Evolutionary conservation across 257 asterid species (phyloP).

Genomic region (Anisodus tanguticus): DNA sequence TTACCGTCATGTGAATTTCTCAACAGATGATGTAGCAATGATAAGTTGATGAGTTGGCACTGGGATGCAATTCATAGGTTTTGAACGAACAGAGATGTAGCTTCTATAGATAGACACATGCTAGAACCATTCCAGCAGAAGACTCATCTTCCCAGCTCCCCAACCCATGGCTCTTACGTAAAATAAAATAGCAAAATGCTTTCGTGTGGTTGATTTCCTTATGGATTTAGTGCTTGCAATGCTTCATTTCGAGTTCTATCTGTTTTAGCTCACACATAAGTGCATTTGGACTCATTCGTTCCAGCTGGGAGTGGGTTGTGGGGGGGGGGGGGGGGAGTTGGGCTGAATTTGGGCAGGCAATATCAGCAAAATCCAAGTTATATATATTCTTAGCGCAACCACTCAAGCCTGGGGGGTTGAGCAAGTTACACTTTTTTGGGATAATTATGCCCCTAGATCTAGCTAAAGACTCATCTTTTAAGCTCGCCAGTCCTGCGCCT

Average conservation of each 20-base stretch:
- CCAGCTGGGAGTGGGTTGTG: not conserved
- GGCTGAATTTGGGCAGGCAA: not conserved
- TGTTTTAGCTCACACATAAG: not conserved
- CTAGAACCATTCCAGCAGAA: conserved; percentile 23
- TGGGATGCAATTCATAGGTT: conserved; percentile 10
- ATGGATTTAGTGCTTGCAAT: conserved; percentile 23
- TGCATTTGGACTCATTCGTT: not conserved
- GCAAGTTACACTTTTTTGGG: not conserved
- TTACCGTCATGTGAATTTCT: not conserved
- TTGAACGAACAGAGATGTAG: conserved; percentile 21
- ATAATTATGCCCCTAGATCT: not conserved
- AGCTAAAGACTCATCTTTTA: conserved; percentile 5
- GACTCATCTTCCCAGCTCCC: conserved; percentile 20
- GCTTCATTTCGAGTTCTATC: conserved; percentile 4
- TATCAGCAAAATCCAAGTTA: conserved; percentile 6
- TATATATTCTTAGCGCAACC: not conserved
- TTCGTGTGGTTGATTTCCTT: not conserved
- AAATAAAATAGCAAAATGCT: not conserved
- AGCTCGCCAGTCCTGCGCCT: not conserved
- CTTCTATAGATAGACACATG: conserved; percentile 24
- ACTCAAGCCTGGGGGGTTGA: not conserved
- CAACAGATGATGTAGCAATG: not conserved
- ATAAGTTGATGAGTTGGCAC: conserved; percentile 12
- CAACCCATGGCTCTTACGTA: not conserved
- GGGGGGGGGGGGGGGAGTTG: too few species aligned